Evolutionary conservation across 2,329 filamentous ascomycete genomes (phyloP), one percentile per base, ranked within the genome.

Genomic region (Cordyceps farinosa): DNA sequence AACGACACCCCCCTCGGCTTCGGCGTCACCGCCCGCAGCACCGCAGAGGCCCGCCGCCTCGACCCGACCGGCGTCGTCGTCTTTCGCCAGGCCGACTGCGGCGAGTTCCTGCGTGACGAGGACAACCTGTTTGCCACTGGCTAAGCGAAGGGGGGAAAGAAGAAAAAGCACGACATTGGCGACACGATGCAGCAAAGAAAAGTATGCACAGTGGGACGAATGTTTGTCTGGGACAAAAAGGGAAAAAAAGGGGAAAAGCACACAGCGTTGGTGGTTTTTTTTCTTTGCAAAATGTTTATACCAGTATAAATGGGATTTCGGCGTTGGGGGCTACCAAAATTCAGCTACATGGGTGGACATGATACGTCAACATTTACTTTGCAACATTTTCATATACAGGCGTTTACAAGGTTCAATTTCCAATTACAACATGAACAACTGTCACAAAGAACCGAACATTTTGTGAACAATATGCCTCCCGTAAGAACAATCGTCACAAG

Each of bases 1-100:
- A 89, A 93, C 73, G 95, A 98, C 77, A 93, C 89, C 29, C 92
- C 92, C n/a, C 79, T 95, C 75, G 95, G 95, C 17, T 99, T 97
- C 74, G 94, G 94, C 52, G 88, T 97, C 59, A 96, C 92, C 47
- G 91, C 92, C n/a, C 84, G 92, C 73, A 91, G 89, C 66, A 96
- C 92, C 5, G 87, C 89, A 22, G 93, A 97, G 75, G 88, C 90
- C 32, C 84, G 92, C 71, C 84, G 91, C 68, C 75, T 97, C 70
- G 95, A 97, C 67, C 95, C 95, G 0, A 99, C 95, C 0, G 92
- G 89, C 11, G 89, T 97, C 65, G 89, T 91, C 10, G 89, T 90
- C 62, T 98, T 97, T 78, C 84, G 94, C 68, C 95, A 99, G 79
- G 91, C 91, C 1, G 95, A 99, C 79, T 90, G 91, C 69, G 95